Evolutionary conservation across 306 rosid species (phyloP).

Genomic region (Dalbergia cultrata): DNA sequence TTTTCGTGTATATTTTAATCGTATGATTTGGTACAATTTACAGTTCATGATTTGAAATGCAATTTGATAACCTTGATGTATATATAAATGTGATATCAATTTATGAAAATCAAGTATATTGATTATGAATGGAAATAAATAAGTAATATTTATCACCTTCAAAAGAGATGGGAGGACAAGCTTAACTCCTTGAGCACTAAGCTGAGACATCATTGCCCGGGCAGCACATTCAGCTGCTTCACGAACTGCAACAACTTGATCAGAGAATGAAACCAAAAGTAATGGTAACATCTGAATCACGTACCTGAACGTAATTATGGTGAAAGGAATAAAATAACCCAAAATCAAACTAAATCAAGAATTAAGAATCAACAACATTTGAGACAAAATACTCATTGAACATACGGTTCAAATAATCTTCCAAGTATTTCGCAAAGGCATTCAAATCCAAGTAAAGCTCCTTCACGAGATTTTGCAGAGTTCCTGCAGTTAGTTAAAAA

Average conservation of each 20-base stretch:
- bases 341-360: conserved; percentile 5
- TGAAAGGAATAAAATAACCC: conserved; percentile 30
- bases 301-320: conserved; percentile 66
- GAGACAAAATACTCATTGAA: conserved; percentile 30
- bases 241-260: conserved; percentile 97
- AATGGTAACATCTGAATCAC: conserved; percentile 93
- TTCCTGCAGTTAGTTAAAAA: conserved; percentile 64
- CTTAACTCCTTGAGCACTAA: conserved; percentile 96
- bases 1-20: too few relatives aligned
- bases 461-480: conserved; percentile 95
- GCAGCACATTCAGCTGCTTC: conserved; percentile 98
- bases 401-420: conserved; percentile 94
- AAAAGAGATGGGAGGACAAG: conserved; percentile 98
- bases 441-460: conserved; percentile 95
- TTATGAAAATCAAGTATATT: neutral
- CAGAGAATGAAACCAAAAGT: conserved; percentile 95
- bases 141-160: conserved; percentile 65
- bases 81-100: neutral
- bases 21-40: too few relatives aligned
- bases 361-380: conserved; percentile 18
- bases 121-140: neutral
- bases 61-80: too few relatives aligned
- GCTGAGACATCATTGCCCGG: conserved; percentile 99
- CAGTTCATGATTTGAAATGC: too few relatives aligned
- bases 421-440: conserved; percentile 97